Base-by-base conservation (phyloP, 345 rosid genomes). In the Geranium rotundifolium region DNA sequence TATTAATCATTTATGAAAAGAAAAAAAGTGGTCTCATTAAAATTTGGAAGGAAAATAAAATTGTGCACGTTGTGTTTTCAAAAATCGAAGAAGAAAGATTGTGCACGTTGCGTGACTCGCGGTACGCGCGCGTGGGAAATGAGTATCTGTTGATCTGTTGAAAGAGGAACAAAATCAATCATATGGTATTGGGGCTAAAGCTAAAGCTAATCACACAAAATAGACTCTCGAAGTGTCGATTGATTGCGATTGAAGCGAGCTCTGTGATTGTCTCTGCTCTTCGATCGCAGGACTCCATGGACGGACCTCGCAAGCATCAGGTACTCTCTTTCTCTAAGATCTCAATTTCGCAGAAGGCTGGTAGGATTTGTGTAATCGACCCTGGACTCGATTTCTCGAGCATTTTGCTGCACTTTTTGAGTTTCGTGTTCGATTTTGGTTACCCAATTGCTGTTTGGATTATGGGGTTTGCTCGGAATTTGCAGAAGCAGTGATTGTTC, bases 221-320 rank as follows among this genome's bases (percentile, higher is more conserved):
- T 41, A 41, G 50, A 41, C 13, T 41, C 41, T 8, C 4, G 8
- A 12, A 6, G 50, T 41, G 50, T 41, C 50, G 7, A 41, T 41
- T 3, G 50, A 41, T 41, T 41, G 50, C 12, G 14, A 5, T 41
- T 41, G 5, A 6, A 9, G 50, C 5, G 4, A 41, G 50, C 50
- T 41, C 50, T 9, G 50, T 41, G 9, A 41, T 13, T 4, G 50
- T n/a, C n/a, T 41, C 14, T 41, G 14, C 10, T 41, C 14, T 6
- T 41, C 14, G 50, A 5, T 12, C 14, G 9, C 50, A 1, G 1
- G 50, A 41, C 14, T 13, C 69, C 72, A 89, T 89, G 95, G 95
- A 86, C 66, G 73, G 77, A 1, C 68, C 75, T 71, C 88, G 89
- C 60, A 89, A 87, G 72, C 81, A 82, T 66, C 89, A 86, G 89